Evolutionary conservation across 2,329 filamentous ascomycete species (phyloP), one percentile per base, ranked within the genome.

Genomic region (Fusarium mundagurra): DNA sequence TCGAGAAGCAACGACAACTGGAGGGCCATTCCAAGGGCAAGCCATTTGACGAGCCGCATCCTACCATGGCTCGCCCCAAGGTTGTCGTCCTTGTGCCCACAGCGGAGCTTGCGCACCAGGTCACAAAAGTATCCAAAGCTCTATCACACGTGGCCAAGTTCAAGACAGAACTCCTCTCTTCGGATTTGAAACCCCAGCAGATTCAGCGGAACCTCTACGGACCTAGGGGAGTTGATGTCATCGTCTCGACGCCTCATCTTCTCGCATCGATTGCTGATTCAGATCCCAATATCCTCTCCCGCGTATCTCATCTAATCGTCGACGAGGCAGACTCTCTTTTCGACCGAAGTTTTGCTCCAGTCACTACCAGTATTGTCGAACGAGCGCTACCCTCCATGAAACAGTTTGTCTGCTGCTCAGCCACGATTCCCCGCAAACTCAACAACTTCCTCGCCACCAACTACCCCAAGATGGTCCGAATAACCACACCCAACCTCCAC

Each of bases 281-380:
- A 27, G 95, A 98, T 75, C 96, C 96, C 17, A 96, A 98, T 78
- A 92, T 99, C 70, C 90, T 99, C 41, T 95, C 94, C n/a, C 92
- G 94, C 18, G 95, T 98, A 67, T 92, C 90, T 4, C 94, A 98
- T 80, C 88, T 99, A 17, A 89, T 99, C 67, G 88, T 98, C 55
- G 97, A 99, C 81, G 97, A 99, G 85, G 97, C 97, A 3, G 96
- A 99, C 83, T 98, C 95, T 8, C 90, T 99, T 16, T 90, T 99
- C 76, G 97, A 99, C 84, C 93, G 95, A 66, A 97, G 94, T 67
- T 99, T 99, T 85, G 89, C 93, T 8, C 92, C 94, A 3, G 91
- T 92, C 31, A 98, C 96, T 0, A 93, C 90, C 17, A 89, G 90
- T 63, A 94, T 99, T 75, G 89, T 99, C 73, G 94, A 97, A 79